Evolutionary conservation across 208 protist genomes (phyloP).

Genomic region (Wallacemonas sp.): DNA sequence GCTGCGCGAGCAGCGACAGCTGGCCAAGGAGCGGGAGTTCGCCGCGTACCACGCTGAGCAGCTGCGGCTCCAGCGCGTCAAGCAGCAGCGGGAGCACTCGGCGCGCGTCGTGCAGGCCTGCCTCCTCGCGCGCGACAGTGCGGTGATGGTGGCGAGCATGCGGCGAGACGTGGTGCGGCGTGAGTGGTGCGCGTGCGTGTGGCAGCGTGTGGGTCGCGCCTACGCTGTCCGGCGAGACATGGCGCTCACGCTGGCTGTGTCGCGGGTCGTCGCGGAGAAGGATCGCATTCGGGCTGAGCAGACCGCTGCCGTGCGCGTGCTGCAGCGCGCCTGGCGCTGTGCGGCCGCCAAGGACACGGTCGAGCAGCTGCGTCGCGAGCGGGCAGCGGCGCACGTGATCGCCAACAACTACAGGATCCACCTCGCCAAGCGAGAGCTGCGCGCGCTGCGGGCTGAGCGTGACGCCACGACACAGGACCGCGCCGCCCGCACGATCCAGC

Average conservation of each 20-base stretch:
- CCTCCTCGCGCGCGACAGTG: slow-evolving; percentile 37
- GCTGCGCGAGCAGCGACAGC: slow-evolving; percentile 44
- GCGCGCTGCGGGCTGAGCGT: slow-evolving; percentile 40
- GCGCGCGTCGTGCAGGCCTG: slow-evolving; percentile 57
- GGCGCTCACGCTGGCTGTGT: slow-evolving; percentile 33
- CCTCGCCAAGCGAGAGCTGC: slow-evolving; percentile 47
- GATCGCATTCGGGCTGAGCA: slow-evolving; percentile 32
- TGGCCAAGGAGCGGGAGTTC: slow-evolving; percentile 58
- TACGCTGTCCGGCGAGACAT: slow-evolving; percentile 43
- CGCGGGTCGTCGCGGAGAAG: slow-evolving; percentile 22
- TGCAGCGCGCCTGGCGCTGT: slow-evolving; percentile 84
- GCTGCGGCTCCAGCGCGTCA: slow-evolving; percentile 45
- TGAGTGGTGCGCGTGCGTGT: slow-evolving; percentile 36
- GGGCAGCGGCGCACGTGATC: slow-evolving; percentile 48
- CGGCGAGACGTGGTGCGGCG: slow-evolving; percentile 39
- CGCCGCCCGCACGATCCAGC: slow-evolving; percentile 65
- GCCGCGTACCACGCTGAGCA: slow-evolving; percentile 64
- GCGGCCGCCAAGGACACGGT: slow-evolving; percentile 63
- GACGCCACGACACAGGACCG: slow-evolving; percentile 24
- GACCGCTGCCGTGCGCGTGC: slow-evolving; percentile 48
- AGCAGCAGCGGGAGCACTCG: slow-evolving; percentile 40
- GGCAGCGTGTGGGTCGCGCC: slow-evolving; percentile 67
- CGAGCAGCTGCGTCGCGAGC: slow-evolving; percentile 50
- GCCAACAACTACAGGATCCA: slow-evolving; percentile 54
- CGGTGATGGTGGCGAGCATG: slow-evolving; percentile 51